Base-by-base conservation (phyloP, 2,329 filamentous ascomycete genomes). In the Cryphonectria radicalis region DNA sequence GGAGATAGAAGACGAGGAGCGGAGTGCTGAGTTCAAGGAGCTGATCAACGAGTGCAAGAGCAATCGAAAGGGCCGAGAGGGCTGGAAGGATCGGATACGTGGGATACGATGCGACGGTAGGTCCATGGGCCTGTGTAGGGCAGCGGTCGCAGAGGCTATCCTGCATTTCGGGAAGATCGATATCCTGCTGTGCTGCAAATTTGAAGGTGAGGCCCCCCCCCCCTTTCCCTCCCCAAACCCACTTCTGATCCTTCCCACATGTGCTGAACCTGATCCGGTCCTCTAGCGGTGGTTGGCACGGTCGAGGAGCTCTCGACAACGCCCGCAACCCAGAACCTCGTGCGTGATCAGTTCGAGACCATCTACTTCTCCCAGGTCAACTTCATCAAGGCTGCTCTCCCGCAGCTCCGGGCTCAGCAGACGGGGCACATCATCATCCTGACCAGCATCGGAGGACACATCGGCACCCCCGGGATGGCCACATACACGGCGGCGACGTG, bases 341-440 rank as follows among this genome's bases (percentile, higher is more conserved):
- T 97, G 50, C 90, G 93, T 73, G 93, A 97, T 77, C 95, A 98
- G 80, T 98, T 98, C 79, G 95, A 98, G 80, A 91, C 90, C 74
- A 94, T 97, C 77, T 98, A 97, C 85, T 98, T 98, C 81, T 94
- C 93, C 0, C 94, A 97, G 71, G 92, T 98, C 80, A 98, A 98
- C 82, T 93, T 97, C 79, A 97, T 98, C 84, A 97, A 96, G 80
- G 93, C 95, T 19, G 87, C 91, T 1, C 85, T 99, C 32, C 94
- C 95, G 0, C 87, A 91, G 69, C 91, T 98, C 80, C 88, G 96
- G 60, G 86, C 87, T 72, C 92, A 95, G 78, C 91, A 92, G 76
- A 94, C 91, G 11, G 96, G 96, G 0, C 96, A 99, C 80, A 92
- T 98, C 74, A 91, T 98, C 74, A 89, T 97, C 69, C 87, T 98